Evolutionary conservation across 345 rosid species (phyloP).

Genomic region (Citrus hindsii): DNA sequence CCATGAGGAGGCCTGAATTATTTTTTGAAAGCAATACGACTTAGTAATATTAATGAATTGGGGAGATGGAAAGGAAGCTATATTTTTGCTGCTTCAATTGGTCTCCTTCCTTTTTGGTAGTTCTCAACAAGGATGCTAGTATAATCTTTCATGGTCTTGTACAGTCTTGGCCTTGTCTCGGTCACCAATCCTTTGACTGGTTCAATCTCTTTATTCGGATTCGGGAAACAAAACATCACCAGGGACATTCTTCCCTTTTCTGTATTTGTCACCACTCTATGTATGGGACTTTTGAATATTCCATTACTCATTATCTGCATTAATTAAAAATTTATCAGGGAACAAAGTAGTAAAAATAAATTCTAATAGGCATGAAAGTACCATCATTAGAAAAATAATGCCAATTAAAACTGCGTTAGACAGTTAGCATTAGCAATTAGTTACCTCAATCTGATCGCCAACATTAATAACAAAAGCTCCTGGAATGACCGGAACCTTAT

Average conservation of each 20-base stretch:
- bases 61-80: not conserved
- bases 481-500: conserved; percentile 42
- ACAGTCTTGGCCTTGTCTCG: conserved; percentile 42
- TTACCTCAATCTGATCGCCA: conserved; percentile 61
- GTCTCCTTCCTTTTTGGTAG: conserved; percentile 47
- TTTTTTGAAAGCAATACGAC: too few relatives aligned
- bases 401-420: too few relatives aligned
- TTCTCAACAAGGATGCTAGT: conserved; percentile 35
- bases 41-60: not conserved
- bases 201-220: conserved; percentile 31
- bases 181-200: conserved; percentile 32
- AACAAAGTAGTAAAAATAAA: too few relatives aligned
- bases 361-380: too few relatives aligned
- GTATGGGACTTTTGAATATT: conserved; percentile 48
- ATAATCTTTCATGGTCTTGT: conserved; percentile 46
- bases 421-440: too few relatives aligned
- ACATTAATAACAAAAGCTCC: conserved; percentile 46
- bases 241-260: conserved; percentile 43
- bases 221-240: conserved; percentile 45
- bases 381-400: too few relatives aligned
- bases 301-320: conserved; percentile 59
- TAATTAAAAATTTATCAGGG: too few relatives aligned
- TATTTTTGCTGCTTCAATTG: conserved; percentile 48
- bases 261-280: conserved; percentile 48
- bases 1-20: not conserved